Conservation (phyloP, 495 filamentous ascomycete genomes). For the Talaromyces adpressus region DNA sequence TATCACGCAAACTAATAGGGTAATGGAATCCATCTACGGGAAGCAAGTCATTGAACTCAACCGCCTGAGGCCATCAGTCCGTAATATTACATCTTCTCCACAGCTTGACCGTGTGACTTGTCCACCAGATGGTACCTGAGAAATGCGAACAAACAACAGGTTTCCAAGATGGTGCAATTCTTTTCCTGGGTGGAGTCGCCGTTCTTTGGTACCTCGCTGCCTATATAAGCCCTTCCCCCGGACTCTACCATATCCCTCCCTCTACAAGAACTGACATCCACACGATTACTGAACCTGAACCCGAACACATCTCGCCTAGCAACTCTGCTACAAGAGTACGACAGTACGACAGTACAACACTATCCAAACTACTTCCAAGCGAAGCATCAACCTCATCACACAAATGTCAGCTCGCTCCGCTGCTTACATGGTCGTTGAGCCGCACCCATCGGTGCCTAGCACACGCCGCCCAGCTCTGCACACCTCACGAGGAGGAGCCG, state of each 20-base stretch:
- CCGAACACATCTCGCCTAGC: background rate
- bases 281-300: background rate
- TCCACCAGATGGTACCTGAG: background rate
- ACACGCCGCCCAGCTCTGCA: constrained; percentile 55
- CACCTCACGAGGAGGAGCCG: constrained; percentile 80
- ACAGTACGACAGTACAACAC: background rate
- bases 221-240: constrained; percentile 3
- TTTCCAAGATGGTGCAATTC: background rate
- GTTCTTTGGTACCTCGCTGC: background rate
- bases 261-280: background rate
- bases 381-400: background rate
- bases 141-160: background rate
- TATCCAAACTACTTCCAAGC: no score
- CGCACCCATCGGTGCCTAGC: constrained; percentile 64
- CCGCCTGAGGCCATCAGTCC: background rate
- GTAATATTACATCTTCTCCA: background rate
- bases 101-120: constrained; percentile 1
- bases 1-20: background rate
- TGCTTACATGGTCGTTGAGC: constrained; percentile 68
- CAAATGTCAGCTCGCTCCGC: constrained; percentile 8
- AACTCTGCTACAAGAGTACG: background rate
- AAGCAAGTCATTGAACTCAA: background rate
- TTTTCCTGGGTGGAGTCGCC: background rate
- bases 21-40: background rate
- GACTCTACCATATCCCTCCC: background rate